Base-by-base conservation (phyloP, 257 asterid species). In the Misopates orontium region DNA sequence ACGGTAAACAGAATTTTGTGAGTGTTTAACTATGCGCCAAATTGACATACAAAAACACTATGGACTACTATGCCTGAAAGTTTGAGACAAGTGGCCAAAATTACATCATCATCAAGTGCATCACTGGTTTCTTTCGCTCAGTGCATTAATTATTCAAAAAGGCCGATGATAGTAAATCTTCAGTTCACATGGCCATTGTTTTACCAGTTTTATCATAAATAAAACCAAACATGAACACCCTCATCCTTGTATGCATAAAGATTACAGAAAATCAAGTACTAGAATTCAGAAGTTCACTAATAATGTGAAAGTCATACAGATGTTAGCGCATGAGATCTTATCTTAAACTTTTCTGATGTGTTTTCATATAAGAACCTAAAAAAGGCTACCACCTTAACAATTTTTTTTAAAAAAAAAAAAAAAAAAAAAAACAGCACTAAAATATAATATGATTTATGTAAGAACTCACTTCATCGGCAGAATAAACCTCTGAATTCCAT, bases 241-340 rank as follows among this genome's bases (percentile, higher is more conserved):
- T 39, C 62, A 49, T 49, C 55, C 19, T 16, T 59, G 22, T 28
- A 15, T 19, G 60, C 69, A 67, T 21, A 21, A 48, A 54, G 18
- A 53, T 56, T 56, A 45, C 42, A 49, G 53, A 60, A 21, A 39
- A 58, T 45, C 69, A 17, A 51, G 31, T 41, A 61, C 55, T 12
- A 6, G 36, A 62, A 24, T 21, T 53, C 62, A 31, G 45, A 48
- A 25, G 45, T 16, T 52, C 17, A 53, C 18, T 40, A n/a, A n/a
- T n/a, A n/a, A n/a, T n/a, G n/a, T n/a, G 16, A 19, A 11, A 64
- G 32, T 36, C 20, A 24, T 32, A 28, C 51, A 10, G 8, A 10
- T 32, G 15, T 32, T 19, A 23, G 8, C 18, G 16, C 58, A 68
- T 28, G 7, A 25, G 8, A 25, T 21, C 23, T 20, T 42, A 51